Percentiles rank a stretch among this genome's conserved stretches.
phyloP scores from a whole-genome alignment of 805 yeast genomes.

The Wickerhamiella cacticola region DNA sequence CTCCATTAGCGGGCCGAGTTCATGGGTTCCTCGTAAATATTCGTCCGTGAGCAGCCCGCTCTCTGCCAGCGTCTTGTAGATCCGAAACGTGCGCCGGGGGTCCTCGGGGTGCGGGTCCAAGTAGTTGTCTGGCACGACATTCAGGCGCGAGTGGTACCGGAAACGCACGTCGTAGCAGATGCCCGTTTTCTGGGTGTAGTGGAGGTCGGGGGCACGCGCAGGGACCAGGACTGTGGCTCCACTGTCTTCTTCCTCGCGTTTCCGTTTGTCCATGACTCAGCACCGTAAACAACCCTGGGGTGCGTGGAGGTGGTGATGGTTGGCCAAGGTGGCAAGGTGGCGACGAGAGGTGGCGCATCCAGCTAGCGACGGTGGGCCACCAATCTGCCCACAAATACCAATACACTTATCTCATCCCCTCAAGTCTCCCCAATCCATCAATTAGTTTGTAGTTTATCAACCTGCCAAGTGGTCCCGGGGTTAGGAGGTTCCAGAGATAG shows the following conservation, averaged over 20 bases:
- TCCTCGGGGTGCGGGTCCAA: constrained; percentile 99
- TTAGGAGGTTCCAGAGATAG: too few relatives aligned
- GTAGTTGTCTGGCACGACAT: constrained; percentile 82
- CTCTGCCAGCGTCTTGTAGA: constrained; percentile 86
- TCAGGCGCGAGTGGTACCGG: constrained; percentile 93
- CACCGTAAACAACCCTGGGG: constrained; percentile 13
- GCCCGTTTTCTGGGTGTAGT: constrained; percentile 53
- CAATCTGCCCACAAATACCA: too few relatives aligned
- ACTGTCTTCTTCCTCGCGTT: constrained; percentile 5
- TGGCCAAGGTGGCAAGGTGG: too few relatives aligned
- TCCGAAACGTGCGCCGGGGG: constrained; percentile 88
- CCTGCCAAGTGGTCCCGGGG: too few relatives aligned
- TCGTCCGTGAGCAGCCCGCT: constrained; percentile 81
- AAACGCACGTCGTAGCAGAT: constrained; percentile 91
- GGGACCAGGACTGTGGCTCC: constrained; percentile 8
- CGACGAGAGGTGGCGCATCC: too few relatives aligned
- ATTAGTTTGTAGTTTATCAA: too few relatives aligned
- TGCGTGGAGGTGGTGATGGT: too few relatives aligned
- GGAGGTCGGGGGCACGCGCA: constrained; percentile 9
- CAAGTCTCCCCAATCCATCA: too few relatives aligned
- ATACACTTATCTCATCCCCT: too few relatives aligned
- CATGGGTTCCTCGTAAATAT: constrained; percentile 53
- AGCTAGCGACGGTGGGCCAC: too few relatives aligned
- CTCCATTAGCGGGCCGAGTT: constrained; percentile 75
- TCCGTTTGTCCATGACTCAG: constrained; percentile 11